Conservation (phyloP, 1,284 basidiomycete species). For the Apiotrichum siamense region DNA sequence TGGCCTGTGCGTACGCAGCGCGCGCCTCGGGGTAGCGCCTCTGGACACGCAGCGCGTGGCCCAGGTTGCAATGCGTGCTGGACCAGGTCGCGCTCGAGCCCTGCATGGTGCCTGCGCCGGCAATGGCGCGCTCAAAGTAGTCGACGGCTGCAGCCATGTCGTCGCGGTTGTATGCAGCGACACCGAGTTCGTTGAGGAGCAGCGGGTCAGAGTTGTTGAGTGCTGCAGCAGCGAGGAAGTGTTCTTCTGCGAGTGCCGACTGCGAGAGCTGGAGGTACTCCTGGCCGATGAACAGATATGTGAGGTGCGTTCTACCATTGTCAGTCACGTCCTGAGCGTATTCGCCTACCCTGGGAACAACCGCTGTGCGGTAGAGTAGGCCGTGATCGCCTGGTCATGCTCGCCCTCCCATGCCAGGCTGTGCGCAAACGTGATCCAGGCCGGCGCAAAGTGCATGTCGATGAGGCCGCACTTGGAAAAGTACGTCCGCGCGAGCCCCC, state of each 20-base stretch:
- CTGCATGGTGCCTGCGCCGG: slow-evolving; percentile 71
- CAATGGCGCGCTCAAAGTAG: slow-evolving; percentile 66
- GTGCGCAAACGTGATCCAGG: slow-evolving; percentile 97
- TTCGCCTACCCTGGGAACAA: slow-evolving; percentile 81
- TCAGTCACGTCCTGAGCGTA: not conserved
- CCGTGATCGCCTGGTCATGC: slow-evolving; percentile 95
- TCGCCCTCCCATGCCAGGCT: slow-evolving; percentile 95
- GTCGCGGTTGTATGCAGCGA: slow-evolving; percentile 80
- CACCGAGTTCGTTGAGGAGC: slow-evolving; percentile 84
- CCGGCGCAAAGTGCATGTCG: slow-evolving; percentile 90
- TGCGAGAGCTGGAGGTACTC: slow-evolving; percentile 82
- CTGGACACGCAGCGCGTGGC: slow-evolving; percentile 73
- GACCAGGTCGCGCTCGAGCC: slow-evolving; percentile 76
- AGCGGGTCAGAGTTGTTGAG: slow-evolving; percentile 84
- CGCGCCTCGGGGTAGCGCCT: slow-evolving; percentile 67
- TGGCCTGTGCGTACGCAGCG: slow-evolving; percentile 63
- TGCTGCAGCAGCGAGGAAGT: slow-evolving; percentile 68
- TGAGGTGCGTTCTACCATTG: slow-evolving; percentile 77
- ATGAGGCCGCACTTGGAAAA: slow-evolving; percentile 96
- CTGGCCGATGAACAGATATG: slow-evolving; percentile 94
- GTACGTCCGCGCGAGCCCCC: slow-evolving; percentile 81
- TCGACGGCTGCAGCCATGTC: slow-evolving; percentile 63
- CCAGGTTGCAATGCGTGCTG: slow-evolving; percentile 81
- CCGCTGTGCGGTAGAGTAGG: slow-evolving; percentile 91
- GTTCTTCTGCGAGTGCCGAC: slow-evolving; percentile 73